phyloP scores from a whole-genome alignment of 345 rosid genomes.

The Triadica sebifera region DNA sequence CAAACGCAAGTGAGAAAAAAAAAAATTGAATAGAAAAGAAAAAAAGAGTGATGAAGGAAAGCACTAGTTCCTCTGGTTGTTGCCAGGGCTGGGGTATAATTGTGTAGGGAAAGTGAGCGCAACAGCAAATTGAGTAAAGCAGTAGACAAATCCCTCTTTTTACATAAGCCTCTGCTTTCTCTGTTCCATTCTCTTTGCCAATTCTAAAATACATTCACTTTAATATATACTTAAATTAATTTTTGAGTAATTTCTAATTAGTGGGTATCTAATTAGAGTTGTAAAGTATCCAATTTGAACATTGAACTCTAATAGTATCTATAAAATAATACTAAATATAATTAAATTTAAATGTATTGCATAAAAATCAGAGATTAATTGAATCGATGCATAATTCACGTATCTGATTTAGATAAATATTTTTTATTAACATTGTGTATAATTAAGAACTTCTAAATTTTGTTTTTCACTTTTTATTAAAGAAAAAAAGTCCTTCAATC shows the following conservation, averaged over 20 bases:
- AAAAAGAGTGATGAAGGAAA: slow-evolving; percentile 39
- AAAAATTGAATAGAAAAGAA: background rate
- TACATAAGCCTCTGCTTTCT: background rate
- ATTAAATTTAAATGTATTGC: too few relatives aligned
- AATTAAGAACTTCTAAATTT: too few relatives aligned
- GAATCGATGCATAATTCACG: too few relatives aligned
- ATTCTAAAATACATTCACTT: background rate
- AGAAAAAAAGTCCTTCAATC: slow-evolving; percentile 15
- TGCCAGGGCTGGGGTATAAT: slow-evolving; percentile 30
- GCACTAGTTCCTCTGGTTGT: slow-evolving; percentile 23
- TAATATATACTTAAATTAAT: too few relatives aligned
- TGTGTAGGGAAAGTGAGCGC: slow-evolving; percentile 36
- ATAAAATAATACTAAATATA: too few relatives aligned
- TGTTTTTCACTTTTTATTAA: too few relatives aligned
- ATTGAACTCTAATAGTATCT: too few relatives aligned
- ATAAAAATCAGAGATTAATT: too few relatives aligned
- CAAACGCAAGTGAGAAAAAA: background rate
- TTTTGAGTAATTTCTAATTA: background rate
- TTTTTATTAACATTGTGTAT: too few relatives aligned
- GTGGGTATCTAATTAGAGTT: background rate
- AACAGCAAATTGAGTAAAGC: slow-evolving; percentile 35
- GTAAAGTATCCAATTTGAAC: too few relatives aligned
- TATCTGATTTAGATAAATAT: too few relatives aligned
- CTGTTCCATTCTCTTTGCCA: background rate
- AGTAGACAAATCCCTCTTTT: slow-evolving; percentile 12